Conservation (phyloP, 345 rosid species). For the Rubroshorea leprosula region DNA sequence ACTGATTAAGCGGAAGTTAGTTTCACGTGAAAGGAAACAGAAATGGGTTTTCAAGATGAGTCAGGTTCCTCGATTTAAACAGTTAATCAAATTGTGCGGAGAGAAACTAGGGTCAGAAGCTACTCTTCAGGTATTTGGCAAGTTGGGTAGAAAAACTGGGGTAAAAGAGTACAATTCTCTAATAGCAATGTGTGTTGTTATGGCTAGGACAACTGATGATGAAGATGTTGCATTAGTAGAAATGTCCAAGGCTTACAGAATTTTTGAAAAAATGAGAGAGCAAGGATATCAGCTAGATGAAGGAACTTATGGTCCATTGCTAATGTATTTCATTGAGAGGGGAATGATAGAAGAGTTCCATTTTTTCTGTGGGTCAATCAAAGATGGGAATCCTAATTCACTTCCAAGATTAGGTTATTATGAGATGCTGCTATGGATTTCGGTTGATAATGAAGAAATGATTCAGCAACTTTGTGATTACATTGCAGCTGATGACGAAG, state of each 20-base stretch:
- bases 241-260: conserved; percentile 35
- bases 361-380: conserved; percentile 29
- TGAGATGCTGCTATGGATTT: conserved; percentile 71
- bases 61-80: conserved; percentile 29
- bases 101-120: conserved; percentile 48
- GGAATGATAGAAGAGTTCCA: conserved; percentile 63
- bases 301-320: conserved; percentile 56
- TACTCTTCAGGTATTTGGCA: conserved; percentile 36
- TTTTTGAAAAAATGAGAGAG: conserved; percentile 56
- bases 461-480: conserved; percentile 46
- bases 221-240: conserved; percentile 38
- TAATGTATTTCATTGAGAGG: conserved; percentile 56
- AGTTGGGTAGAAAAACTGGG: conserved; percentile 59
- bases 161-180: conserved; percentile 55
- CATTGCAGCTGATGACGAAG: conserved; percentile 24
- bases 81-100: conserved; percentile 32
- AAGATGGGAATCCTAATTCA: conserved; percentile 31
- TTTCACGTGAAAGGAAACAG: conserved; percentile 56
- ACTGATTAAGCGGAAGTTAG: conserved; percentile 34
- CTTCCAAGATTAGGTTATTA: conserved; percentile 62
- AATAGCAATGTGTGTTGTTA: conserved; percentile 42
- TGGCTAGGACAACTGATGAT: conserved; percentile 41
- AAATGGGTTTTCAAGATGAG: conserved; percentile 37
- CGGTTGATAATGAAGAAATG: conserved; percentile 42
- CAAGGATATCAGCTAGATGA: conserved; percentile 59